A percentile compares a stretch with the other conserved stretches of the same genome.
Evolutionary conservation across 129 eudicot genomes (phyloP).

Genomic region (Pulicaria dysenterica): DNA sequence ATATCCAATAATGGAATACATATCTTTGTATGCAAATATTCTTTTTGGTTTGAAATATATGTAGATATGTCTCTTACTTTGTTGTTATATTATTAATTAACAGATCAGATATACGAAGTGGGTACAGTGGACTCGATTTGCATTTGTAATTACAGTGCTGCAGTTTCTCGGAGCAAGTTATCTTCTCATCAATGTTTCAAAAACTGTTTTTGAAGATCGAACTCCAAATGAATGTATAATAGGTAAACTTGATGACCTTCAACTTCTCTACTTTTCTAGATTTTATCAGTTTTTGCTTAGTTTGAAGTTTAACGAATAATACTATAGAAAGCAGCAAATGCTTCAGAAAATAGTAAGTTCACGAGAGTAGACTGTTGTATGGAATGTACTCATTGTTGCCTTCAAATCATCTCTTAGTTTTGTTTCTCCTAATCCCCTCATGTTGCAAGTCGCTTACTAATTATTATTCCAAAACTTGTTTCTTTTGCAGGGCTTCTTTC

Average conservation of each 20-base stretch:
- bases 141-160: slow-evolving; percentile 46
- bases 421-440: not conserved
- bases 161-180: slow-evolving; percentile 55
- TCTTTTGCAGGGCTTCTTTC: slow-evolving; percentile 46
- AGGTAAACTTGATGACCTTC: slow-evolving; percentile 36
- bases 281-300: not conserved
- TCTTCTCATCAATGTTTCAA: slow-evolving; percentile 42
- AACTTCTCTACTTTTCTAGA: slow-evolving; percentile 9
- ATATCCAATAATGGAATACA: not conserved
- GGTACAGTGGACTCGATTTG: slow-evolving; percentile 61
- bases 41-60: slow-evolving; percentile 14
- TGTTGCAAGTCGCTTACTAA: slow-evolving; percentile 15
- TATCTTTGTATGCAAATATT: slow-evolving; percentile 13
- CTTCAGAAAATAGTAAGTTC: not conserved
- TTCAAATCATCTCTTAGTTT: not conserved
- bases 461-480: slow-evolving; percentile 16
- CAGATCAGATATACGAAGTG: slow-evolving; percentile 63
- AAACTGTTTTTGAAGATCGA: slow-evolving; percentile 28
- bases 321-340: slow-evolving; percentile 18
- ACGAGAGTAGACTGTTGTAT: slow-evolving; percentile 10
- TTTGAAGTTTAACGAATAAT: not conserved
- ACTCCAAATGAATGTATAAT: slow-evolving; percentile 47
- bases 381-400: not conserved
- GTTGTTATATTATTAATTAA: slow-evolving; percentile 26
- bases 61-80: slow-evolving; percentile 14